phyloP scores from a whole-genome alignment of 306 rosid species.

The Castanea crenata region DNA sequence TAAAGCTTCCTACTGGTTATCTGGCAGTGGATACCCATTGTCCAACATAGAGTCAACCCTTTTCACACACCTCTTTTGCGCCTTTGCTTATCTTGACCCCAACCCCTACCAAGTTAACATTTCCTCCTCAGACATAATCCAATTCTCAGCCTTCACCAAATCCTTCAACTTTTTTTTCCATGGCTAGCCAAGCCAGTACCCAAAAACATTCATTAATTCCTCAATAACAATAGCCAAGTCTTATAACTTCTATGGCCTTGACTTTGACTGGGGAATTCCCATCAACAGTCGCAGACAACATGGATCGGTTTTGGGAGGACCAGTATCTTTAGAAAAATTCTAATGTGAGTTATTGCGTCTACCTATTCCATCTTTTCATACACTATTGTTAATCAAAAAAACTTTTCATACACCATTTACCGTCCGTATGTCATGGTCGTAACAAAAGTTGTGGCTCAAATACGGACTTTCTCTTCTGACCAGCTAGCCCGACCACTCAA shows the following conservation, averaged over 20 bases:
- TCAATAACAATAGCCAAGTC: conserved; percentile 29
- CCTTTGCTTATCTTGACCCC: conserved; percentile 39
- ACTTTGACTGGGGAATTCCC: conserved; percentile 48
- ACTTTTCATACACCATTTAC: no score
- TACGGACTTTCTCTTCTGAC: no score
- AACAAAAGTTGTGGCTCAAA: no score
- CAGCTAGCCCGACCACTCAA: no score
- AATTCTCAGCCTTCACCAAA: conserved; percentile 34
- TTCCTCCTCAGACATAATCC: conserved; percentile 17
- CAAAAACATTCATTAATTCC: conserved; percentile 38
- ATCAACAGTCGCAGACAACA: conserved; percentile 9
- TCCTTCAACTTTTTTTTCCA: conserved; percentile 17
- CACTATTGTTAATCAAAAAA: no score
- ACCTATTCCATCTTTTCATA: no score
- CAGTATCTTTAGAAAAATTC: no score
- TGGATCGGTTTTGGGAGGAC: no score
- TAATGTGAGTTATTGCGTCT: no score
- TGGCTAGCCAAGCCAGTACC: conserved; percentile 30
- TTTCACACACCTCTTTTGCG: conserved; percentile 68
- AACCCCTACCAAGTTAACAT: conserved; percentile 29
- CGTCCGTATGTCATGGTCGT: no score
- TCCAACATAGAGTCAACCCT: conserved; percentile 42
- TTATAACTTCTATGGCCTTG: conserved; percentile 37
- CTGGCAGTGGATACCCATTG: conserved; percentile 26
- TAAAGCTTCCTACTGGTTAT: conserved; percentile 37